A percentile compares a stretch with the other conserved stretches of the same genome.
phyloP scores from a whole-genome alignment of 2,329 filamentous ascomycete species.

The Rhynchosporium secalis region DNA sequence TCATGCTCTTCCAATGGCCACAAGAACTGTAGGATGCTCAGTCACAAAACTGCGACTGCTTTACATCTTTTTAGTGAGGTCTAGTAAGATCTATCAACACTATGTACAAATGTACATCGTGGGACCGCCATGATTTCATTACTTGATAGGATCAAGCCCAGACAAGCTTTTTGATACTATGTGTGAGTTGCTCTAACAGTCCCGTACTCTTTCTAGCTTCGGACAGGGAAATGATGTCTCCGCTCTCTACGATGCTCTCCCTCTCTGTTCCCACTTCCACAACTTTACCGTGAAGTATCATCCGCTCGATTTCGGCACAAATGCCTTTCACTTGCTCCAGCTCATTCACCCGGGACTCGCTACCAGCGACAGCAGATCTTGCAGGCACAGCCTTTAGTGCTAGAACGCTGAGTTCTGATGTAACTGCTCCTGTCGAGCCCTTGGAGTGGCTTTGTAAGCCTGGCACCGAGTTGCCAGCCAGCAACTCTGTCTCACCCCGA shows the following conservation, averaged over 20 bases:
- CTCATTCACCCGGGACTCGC: slow-evolving; percentile 31
- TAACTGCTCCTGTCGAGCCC: slow-evolving; percentile 22
- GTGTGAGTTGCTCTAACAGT: slow-evolving; percentile 80
- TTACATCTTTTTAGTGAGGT: no score
- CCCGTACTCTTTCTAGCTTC: slow-evolving; percentile 88
- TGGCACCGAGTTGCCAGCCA: slow-evolving; percentile 20
- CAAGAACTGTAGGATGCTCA: no score
- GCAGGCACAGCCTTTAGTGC: slow-evolving; percentile 58
- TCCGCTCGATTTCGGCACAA: slow-evolving; percentile 73
- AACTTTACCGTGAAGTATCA: slow-evolving; percentile 53
- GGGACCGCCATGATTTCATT: no score
- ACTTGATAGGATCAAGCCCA: slow-evolving; percentile 52
- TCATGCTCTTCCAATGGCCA: no score
- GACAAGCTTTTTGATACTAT: slow-evolving; percentile 90
- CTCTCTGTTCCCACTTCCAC: slow-evolving; percentile 42
- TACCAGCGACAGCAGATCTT: slow-evolving; percentile 42
- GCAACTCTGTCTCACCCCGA: slow-evolving; percentile 27
- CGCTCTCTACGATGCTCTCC: slow-evolving; percentile 52
- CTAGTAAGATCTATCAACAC: no score
- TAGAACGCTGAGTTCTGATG: slow-evolving; percentile 42
- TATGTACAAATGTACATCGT: neutral
- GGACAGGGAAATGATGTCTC: slow-evolving; percentile 77
- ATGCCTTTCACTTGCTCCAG: slow-evolving; percentile 49
- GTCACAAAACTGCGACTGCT: no score
- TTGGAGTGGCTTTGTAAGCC: slow-evolving; percentile 20